Conservation (phyloP, 805 yeast genomes). For the Starmera quercuum region DNA sequence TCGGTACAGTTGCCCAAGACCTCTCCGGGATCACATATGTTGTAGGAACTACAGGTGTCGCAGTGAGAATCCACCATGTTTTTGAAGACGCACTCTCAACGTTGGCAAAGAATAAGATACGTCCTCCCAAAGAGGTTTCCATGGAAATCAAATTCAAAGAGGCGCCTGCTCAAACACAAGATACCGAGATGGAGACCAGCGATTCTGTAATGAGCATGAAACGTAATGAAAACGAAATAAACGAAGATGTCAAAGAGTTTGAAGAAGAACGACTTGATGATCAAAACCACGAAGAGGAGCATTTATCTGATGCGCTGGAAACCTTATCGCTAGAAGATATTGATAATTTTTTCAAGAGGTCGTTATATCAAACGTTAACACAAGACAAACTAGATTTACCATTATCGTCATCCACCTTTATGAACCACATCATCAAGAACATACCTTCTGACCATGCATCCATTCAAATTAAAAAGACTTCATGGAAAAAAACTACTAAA, state of each 20-base stretch:
- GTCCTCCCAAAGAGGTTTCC: conserved; percentile 33
- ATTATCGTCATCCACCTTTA: conserved; percentile 63
- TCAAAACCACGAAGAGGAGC: conserved; percentile 5
- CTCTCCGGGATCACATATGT: conserved; percentile 37
- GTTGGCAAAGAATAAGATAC: conserved; percentile 37
- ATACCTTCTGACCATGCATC: conserved; percentile 58
- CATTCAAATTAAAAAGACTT: conserved; percentile 66
- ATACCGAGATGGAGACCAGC: conserved; percentile 2
- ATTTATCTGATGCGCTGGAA: conserved; percentile 2
- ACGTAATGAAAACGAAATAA: conserved; percentile 4
- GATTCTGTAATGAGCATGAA: background rate
- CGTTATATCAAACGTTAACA: conserved; percentile 64
- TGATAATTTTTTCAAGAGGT: conserved; percentile 66
- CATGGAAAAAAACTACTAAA: conserved; percentile 86
- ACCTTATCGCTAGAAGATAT: conserved; percentile 52
- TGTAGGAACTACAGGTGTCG: conserved; percentile 68
- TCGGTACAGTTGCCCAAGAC: conserved; percentile 55
- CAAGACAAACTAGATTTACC: conserved; percentile 54
- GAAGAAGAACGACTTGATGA: conserved; percentile 5
- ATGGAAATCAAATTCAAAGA: conserved; percentile 15
- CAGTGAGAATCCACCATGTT: conserved; percentile 64
- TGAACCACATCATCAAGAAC: conserved; percentile 61
- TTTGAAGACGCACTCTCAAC: conserved; percentile 57
- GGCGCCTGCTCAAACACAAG: conserved; percentile 10
- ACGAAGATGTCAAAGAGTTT: conserved; percentile 2